These are phyloP conservation scores for Penicillium corylophilum DNA, from an alignment of 2,329 filamentous ascomycete species.

Conservation along the genomic window DNA sequence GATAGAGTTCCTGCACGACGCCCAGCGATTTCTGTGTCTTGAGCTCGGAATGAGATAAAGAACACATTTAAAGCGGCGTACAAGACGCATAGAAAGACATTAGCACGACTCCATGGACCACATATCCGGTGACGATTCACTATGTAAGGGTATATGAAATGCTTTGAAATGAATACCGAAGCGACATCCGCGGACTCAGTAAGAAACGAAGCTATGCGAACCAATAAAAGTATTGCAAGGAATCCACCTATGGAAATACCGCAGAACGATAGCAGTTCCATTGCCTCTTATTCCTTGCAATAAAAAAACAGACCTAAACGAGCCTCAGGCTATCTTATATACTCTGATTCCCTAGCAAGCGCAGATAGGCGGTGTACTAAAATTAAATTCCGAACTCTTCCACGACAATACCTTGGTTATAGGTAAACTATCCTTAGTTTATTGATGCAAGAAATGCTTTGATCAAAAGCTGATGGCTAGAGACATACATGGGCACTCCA, in stretches of 20 bases:
- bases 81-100: not conserved
- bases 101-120: not conserved
- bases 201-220: not conserved
- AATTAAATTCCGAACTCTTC: no score
- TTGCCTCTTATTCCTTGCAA: not conserved
- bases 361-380: no score
- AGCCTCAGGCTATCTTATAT: no score
- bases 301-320: no score
- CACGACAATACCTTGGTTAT: no score
- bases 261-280: not conserved
- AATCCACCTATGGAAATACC: not conserved
- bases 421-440: no score
- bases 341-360: no score
- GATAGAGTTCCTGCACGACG: conserved; percentile 1
- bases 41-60: not conserved
- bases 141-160: not conserved
- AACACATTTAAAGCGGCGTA: not conserved
- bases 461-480: no score
- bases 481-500: no score
- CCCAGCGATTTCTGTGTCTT: not conserved
- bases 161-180: not conserved
- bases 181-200: not conserved
- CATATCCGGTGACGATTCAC: not conserved
- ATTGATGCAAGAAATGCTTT: no score
- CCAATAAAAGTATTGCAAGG: not conserved